Evolutionary conservation across 1,139 yeast species (phyloP), one percentile per base, ranked within the genome.

Genomic region (Diutina scorzettiae): DNA sequence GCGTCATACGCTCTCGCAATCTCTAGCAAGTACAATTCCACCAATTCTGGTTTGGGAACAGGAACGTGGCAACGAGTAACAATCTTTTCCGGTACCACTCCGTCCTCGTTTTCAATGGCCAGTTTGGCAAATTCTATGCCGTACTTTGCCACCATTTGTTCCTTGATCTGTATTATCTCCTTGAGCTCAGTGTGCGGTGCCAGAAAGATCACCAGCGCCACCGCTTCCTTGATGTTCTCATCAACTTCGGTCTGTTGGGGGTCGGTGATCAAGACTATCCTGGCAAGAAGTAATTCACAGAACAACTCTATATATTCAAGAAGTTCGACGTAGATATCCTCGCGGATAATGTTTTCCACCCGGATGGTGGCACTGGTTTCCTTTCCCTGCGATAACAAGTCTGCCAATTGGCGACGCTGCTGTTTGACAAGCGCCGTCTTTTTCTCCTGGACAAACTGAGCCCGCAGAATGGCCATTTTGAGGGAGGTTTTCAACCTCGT

Each of bases 321-420:
- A 19, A 89, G 63, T 58, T 89, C 96, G 19, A 84, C 75, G 53
- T 81, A 78, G 40, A 85, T 76, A 55, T 89, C 96, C 51, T 85
- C 94, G 29, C 91, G 72, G 23, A 89, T 84, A 45, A 87, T 75
- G 53, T 84, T 83, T 52, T 87, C 96, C 3, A 86, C 94, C 43
- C 95, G 64, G 46, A 87, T 86, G 46, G 74, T 73, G 18, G 96
- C 96, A 53, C 89, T 83, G 44, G 81, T 79, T 49, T 85, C 91
- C 55, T 84, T 85, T 5, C 89, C 87, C 41, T 66, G 70, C 5
- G 70, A 64, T 43, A 87, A 63, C 20, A 86, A 62, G 43, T 81
- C 87, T 1, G 95, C 95, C 63, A 83, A 68, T 59, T 66, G 67
- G 46, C 95, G 67, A 46, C 96, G 66, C 49, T 78, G 85, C 52